Base-by-base conservation (phyloP, 257 asterid genomes). In the Vinca minor region DNA sequence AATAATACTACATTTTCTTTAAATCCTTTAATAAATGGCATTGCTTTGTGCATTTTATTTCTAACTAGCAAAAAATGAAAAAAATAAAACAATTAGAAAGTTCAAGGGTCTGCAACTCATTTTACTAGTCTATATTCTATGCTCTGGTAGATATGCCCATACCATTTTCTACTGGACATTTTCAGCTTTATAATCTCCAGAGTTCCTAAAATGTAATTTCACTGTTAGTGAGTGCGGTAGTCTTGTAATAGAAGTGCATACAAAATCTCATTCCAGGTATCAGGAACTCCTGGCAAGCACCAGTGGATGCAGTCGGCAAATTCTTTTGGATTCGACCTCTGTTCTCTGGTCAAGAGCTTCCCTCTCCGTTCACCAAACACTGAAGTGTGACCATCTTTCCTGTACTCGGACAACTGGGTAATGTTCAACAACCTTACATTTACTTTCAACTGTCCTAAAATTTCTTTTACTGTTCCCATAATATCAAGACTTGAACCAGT, bases 221-320 rank as follows among this genome's bases (percentile, higher is more conserved):
- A 32, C 25, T 11, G 18, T 65, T 28, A 25, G 42, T 25, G 69
- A 38, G 25, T 65, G 49, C 78, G 82, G 69, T 87, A 85, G 75
- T 87, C 97, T 77, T 87, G 95, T 65, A 86, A 57, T 2, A 88
- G 88, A 67, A 80, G 58, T 6, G 91, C 84, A 64, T 87, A 92
- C 60, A 88, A 39, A 44, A 89, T 83, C 72, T 89, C 85, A 50
- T 92, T 89, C 96, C 98, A 92, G 5, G 82, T 69, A 67, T 89
- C 96, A 47, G 96, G 95, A 8, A 92, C 89, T 68, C 96, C 96
- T 0, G 98, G 96, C 70, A 87, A 79, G 86, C 98, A 92, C 98
- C 98, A 92, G 73, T 92, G 96, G n/a, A 92, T 89, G 79, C 98
- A 92, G 64, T 89, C 98, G 5, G 96, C 91, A 67, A 35, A 87